phyloP scores from a whole-genome alignment of 176 grass and related monocot genomes.

The Metroxylon sagu region DNA sequence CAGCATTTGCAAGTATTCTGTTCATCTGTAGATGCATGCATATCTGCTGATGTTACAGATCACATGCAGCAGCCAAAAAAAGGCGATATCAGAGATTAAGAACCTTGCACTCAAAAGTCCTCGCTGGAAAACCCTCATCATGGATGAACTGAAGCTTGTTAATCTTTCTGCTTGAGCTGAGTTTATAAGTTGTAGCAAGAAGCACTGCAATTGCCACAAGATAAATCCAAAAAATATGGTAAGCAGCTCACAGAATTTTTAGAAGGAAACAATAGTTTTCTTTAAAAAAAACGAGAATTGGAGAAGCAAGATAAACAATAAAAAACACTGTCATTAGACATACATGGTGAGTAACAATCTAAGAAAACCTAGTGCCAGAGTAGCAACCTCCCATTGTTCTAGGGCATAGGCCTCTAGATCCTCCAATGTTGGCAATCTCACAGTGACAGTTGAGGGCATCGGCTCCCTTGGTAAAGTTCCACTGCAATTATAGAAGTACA shows the following conservation, averaged over 20 bases:
- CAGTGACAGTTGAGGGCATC: slow-evolving; percentile 39
- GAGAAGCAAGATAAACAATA: neutral
- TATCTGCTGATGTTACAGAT: too few relatives aligned
- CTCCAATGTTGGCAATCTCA: slow-evolving; percentile 59
- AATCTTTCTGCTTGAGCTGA: slow-evolving; percentile 75
- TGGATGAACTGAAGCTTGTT: slow-evolving; percentile 65
- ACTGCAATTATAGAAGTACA: slow-evolving; percentile 31
- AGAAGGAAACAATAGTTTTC: neutral
- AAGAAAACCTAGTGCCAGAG: slow-evolving; percentile 6
- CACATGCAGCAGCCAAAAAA: neutral
- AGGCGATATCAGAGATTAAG: neutral
- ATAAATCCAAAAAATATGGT: slow-evolving; percentile 8
- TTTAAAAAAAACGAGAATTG: neutral
- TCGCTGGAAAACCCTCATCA: slow-evolving; percentile 86
- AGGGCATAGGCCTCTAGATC: slow-evolving; percentile 71
- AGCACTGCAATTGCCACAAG: slow-evolving; percentile 37
- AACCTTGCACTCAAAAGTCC: slow-evolving; percentile 88
- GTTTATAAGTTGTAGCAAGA: slow-evolving; percentile 96
- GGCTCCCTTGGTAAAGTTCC: slow-evolving; percentile 81
- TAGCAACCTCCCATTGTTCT: slow-evolving; percentile 86
- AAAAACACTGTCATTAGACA: neutral
- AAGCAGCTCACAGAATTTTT: neutral
- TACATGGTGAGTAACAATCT: neutral
- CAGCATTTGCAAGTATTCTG: neutral
- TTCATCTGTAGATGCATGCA: too few relatives aligned